A percentile compares a stretch with the other conserved stretches of the same genome.
Conservation (phyloP, 1,284 basidiomycete species). For the Trichosporon inkin region DNA sequence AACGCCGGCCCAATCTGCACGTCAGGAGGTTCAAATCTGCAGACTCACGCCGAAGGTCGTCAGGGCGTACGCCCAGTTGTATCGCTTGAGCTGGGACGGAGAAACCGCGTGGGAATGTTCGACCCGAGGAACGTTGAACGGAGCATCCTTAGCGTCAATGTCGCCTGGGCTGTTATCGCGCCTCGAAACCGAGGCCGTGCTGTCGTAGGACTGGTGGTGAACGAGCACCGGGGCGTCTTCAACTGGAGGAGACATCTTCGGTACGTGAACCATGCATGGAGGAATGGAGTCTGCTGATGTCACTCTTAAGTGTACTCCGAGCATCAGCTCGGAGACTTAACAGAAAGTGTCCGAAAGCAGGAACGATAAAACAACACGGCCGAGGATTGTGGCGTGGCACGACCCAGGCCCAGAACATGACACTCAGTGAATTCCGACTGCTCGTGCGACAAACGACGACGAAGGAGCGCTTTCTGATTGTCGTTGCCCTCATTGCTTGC, state of each 20-base stretch:
- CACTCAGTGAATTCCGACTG: neutral
- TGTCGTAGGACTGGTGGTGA: neutral
- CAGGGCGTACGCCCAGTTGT: neutral
- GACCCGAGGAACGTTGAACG: neutral
- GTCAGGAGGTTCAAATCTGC: neutral
- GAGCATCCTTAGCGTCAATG: neutral
- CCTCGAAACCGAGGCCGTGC: neutral
- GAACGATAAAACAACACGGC: neutral
- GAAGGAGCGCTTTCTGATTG: neutral
- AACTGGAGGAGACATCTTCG: neutral
- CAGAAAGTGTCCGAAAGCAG: neutral
- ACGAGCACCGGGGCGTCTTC: neutral
- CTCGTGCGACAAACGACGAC: neutral
- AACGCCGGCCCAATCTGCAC: constrained; percentile 14
- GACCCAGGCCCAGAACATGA: neutral
- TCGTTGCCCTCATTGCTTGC: neutral
- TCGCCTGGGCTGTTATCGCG: neutral
- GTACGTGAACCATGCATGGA: neutral
- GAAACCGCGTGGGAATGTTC: neutral
- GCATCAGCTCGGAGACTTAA: neutral
- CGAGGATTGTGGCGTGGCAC: neutral
- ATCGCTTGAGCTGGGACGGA: neutral
- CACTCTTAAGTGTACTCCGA: neutral
- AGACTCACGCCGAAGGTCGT: constrained; percentile 6
- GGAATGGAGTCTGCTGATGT: neutral